A percentile compares a stretch with the other conserved stretches of the same genome.
Evolutionary conservation across 2,329 filamentous ascomycete genomes (phyloP).

Genomic region (Dothiorella sarmentorum): DNA sequence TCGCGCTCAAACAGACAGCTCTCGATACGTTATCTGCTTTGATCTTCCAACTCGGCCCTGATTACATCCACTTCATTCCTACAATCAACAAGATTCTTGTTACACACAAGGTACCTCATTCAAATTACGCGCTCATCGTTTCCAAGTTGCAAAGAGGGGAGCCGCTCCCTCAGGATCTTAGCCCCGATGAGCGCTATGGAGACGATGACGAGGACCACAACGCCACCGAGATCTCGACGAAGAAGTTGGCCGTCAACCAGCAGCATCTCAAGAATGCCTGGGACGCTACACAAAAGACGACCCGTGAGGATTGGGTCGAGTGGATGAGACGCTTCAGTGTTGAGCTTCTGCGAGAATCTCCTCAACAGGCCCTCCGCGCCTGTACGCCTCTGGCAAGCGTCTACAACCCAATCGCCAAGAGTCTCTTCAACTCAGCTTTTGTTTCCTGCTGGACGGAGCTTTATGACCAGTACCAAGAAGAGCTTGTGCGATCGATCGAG

Average conservation of each 20-base stretch:
- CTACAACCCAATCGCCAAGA: conserved; percentile 85
- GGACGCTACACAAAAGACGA: conserved; percentile 96
- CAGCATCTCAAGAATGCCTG: conserved; percentile 96
- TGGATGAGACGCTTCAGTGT: conserved; percentile 98
- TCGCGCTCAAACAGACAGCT: conserved; percentile 71
- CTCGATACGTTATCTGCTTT: conserved; percentile 92
- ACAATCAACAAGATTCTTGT: conserved; percentile 85
- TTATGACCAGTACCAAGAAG: conserved; percentile 95
- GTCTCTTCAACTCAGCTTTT: conserved; percentile 97
- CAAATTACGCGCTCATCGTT: conserved; percentile 88
- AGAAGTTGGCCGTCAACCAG: conserved; percentile 95
- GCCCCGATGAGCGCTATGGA: conserved; percentile 75
- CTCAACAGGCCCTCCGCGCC: conserved; percentile 88
- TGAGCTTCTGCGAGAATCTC: conserved; percentile 89
- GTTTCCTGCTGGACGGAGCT: conserved; percentile 98
- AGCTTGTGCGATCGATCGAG: conserved; percentile 92
- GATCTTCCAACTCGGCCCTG: conserved; percentile 92
- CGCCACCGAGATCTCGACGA: conserved; percentile 79
- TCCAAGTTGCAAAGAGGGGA: conserved; percentile 93
- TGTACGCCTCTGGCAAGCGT: conserved; percentile 88
- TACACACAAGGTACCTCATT: conserved; percentile 76
- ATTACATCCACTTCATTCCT: conserved; percentile 90
- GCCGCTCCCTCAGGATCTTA: conserved; percentile 89
- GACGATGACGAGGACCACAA: conserved; percentile 75
- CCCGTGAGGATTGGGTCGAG: conserved; percentile 98